Conservation (phyloP, 352 stramenopile species). For the Thraustochytrium sp. region DNA sequence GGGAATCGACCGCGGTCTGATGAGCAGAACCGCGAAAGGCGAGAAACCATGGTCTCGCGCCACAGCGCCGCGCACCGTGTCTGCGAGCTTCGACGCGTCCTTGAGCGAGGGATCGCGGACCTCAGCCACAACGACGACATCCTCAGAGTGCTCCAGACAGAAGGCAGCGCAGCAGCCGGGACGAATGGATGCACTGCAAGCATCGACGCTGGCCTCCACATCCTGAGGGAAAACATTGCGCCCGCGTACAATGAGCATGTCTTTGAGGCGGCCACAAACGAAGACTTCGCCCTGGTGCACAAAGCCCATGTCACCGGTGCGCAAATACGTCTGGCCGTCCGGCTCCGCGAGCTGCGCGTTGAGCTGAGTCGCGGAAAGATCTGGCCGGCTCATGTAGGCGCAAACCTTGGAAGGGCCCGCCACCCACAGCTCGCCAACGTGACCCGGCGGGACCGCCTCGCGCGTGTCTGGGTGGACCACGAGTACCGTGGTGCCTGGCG, state of each 20-base stretch:
- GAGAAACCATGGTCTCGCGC: no score
- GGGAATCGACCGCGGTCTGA: no score
- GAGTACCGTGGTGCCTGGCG: conserved; percentile 74
- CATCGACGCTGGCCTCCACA: conserved; percentile 85
- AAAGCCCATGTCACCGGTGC: conserved; percentile 94
- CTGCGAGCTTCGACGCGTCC: conserved; percentile 44
- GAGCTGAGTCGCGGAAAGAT: conserved; percentile 75
- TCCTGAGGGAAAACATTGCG: conserved; percentile 99
- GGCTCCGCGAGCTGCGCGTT: conserved; percentile 63
- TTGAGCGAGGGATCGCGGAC: conserved; percentile 52
- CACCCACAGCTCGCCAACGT: conserved; percentile 82
- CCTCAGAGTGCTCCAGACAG: conserved; percentile 54
- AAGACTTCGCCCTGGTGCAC: conserved; percentile 79
- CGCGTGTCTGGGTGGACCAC: conserved; percentile 74
- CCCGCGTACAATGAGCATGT: conserved; percentile 97
- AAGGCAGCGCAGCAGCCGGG: conserved; percentile 91
- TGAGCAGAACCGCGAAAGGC: no score
- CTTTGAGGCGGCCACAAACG: conserved; percentile 96
- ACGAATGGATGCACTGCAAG: conserved; percentile 56
- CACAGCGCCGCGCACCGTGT: no score
- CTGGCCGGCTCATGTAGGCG: conserved; percentile 80
- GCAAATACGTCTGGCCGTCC: conserved; percentile 65
- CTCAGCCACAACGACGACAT: conserved; percentile 65
- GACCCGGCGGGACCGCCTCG: conserved; percentile 49
- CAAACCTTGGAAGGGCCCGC: conserved; percentile 75